Percentiles rank a stretch among this genome's conserved stretches.
phyloP scores from a whole-genome alignment of 805 yeast genomes.

The Candida succiphila region DNA sequence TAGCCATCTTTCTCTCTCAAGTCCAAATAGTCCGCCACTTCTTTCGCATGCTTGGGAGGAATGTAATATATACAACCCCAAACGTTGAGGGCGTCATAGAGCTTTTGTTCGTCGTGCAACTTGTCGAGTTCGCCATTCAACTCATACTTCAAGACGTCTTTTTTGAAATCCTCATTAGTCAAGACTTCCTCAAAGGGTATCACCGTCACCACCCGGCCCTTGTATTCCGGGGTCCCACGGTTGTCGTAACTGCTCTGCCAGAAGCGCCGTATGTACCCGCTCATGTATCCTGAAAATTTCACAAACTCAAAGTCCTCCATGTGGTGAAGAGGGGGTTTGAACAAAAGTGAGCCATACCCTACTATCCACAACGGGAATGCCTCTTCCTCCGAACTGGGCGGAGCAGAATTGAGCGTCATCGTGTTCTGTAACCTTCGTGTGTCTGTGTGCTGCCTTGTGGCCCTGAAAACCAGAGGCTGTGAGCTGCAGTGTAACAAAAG shows the following conservation, averaged over 20 bases:
- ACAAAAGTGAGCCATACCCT: slow-evolving; percentile 84
- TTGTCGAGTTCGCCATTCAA: slow-evolving; percentile 6
- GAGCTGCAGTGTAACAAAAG: too few relatives aligned
- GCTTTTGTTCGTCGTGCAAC: slow-evolving; percentile 6
- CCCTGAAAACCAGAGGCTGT: too few relatives aligned
- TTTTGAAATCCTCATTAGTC: slow-evolving; percentile 26
- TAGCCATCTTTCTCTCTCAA: slow-evolving; percentile 87
- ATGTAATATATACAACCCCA: slow-evolving; percentile 85
- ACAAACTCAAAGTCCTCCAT: slow-evolving; percentile 23
- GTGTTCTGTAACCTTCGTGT: too few relatives aligned
- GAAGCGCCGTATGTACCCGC: slow-evolving; percentile 72
- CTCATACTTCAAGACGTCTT: slow-evolving; percentile 28
- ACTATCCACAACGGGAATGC: slow-evolving; percentile 58
- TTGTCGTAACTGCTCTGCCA: slow-evolving; percentile 93
- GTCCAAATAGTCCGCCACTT: slow-evolving; percentile 63
- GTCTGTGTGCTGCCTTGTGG: too few relatives aligned
- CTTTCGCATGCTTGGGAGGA: slow-evolving; percentile 47
- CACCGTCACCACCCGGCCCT: slow-evolving; percentile 85
- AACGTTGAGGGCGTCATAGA: slow-evolving; percentile 39
- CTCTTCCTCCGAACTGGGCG: too few relatives aligned
- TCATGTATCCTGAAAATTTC: slow-evolving; percentile 56
- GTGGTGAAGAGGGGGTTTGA: slow-evolving; percentile 75
- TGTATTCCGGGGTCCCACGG: slow-evolving; percentile 77
- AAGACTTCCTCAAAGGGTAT: slow-evolving; percentile 49
- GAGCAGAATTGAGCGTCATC: too few relatives aligned